Conservation (phyloP, 768 basidiomycete species). For the Termitomyces bulborhizus region DNA sequence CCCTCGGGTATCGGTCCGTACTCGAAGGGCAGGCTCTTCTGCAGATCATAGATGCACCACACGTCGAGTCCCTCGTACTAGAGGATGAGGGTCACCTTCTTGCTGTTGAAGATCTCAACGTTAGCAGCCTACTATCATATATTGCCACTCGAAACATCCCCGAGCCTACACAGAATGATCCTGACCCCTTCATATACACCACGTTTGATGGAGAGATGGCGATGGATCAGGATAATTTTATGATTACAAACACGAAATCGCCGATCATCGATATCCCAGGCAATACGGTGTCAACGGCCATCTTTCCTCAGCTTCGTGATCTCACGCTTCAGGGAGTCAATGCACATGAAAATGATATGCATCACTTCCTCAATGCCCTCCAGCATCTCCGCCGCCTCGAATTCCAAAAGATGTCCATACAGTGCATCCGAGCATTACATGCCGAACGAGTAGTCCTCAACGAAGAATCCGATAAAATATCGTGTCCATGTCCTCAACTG, state of each 20-base stretch:
- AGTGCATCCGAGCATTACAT: slow-evolving; percentile 25
- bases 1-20: slow-evolving; percentile 38
- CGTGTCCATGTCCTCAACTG: slow-evolving; percentile 27
- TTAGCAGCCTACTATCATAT: slow-evolving; percentile 30
- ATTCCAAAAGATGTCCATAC: slow-evolving; percentile 27
- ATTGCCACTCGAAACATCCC: slow-evolving; percentile 27
- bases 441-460: slow-evolving; percentile 11
- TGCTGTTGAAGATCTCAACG: slow-evolving; percentile 34
- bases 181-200: slow-evolving; percentile 9
- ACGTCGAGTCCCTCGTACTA: slow-evolving; percentile 29
- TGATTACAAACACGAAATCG: not conserved
- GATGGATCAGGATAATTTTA: not conserved
- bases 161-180: slow-evolving; percentile 5
- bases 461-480: slow-evolving; percentile 2
- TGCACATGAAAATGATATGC: slow-evolving; percentile 24
- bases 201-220: not conserved
- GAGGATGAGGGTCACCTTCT: slow-evolving; percentile 40
- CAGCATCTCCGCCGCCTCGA: slow-evolving; percentile 25
- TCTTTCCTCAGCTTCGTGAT: slow-evolving; percentile 24
- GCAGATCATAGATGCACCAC: slow-evolving; percentile 33
- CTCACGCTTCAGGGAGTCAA: slow-evolving; percentile 32
- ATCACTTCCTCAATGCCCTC: slow-evolving; percentile 25
- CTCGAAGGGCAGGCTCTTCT: slow-evolving; percentile 33
- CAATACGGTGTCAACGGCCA: slow-evolving; percentile 8
- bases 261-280: not conserved